Base-by-base conservation (phyloP, 78 protist species). In the Dictyostelium firmibasis region DNA sequence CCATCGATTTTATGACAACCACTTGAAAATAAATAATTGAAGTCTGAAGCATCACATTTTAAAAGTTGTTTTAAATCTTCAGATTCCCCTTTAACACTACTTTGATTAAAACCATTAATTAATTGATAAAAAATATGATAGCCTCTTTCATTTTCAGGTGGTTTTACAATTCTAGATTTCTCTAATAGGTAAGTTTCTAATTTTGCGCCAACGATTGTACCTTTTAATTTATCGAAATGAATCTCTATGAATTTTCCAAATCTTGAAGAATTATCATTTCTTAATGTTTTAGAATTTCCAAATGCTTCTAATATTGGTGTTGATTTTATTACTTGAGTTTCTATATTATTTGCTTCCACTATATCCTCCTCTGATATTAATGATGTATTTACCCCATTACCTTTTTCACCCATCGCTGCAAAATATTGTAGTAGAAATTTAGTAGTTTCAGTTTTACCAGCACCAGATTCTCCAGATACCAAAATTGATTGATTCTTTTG, bases 241-340 rank as follows among this genome's bases (percentile, higher is more conserved):
- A 98, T 84, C 74, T 92, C 57, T 29, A 98, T 93, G 81, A 96
- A 89, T 70, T 85, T 83, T 25, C 89, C 93, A 85, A 79, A 93
- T 13, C 96, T 23, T 25, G 91, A 83, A 29, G 98, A 95, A 95
- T 98, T 98, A 91, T 98, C 96, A 95, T 98, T 98, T 35, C 99
- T 93, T 25, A 91, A 8, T 23, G 99, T 98, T 94, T 96, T 97
- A 23, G 99, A 98, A 94, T 98, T 98, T n/a, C 98, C 99, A 43
- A 98, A 98, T 35, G 99, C 97, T 81, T 98, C 99, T 5, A 98
- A 93, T 16, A 98, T 85, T 9, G 98, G 99, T 74, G 97, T 98
- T 20, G 96, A 83, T 62, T 89, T 88, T 4, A 96, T 74, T 14
- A 97, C 86, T 29, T 72, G 77, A 23, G 78, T 14, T 81, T 97